phyloP scores from a whole-genome alignment of 106 monocot genomes.

The Dendrobium chrysotoxum region DNA sequence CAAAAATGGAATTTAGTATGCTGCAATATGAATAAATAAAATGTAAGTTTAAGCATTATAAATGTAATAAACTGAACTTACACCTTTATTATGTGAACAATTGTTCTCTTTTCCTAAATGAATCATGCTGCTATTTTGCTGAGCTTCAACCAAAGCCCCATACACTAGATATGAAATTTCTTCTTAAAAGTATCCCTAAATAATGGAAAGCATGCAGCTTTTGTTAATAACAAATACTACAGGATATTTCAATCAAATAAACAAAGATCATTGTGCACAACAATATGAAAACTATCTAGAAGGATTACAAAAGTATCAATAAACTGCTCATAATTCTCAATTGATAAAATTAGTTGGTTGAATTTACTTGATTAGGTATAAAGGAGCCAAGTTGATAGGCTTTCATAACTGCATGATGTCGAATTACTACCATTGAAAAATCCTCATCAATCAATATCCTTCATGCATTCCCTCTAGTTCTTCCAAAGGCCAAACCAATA shows the following conservation, averaged over 20 bases:
- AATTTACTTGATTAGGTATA: conserved; percentile 68
- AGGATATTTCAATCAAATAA: neutral
- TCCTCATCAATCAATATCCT: conserved; percentile 95
- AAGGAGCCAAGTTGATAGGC: conserved; percentile 82
- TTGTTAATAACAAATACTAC: neutral
- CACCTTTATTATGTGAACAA: conserved; percentile 86
- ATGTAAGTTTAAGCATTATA: neutral
- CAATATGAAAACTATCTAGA: neutral
- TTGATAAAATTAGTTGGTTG: neutral
- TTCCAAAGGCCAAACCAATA: conserved; percentile 80
- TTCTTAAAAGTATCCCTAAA: conserved; percentile 66
- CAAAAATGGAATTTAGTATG: too few relatives aligned
- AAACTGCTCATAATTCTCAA: neutral
- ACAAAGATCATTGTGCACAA: too few relatives aligned
- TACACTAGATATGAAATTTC: conserved; percentile 49
- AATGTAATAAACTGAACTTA: conserved; percentile 33
- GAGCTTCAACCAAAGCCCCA: conserved; percentile 86
- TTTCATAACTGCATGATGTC: conserved; percentile 90
- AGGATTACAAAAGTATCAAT: neutral
- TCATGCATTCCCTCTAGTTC: conserved; percentile 70
- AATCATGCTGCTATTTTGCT: conserved; percentile 50
- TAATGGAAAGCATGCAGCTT: neutral
- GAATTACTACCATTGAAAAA: conserved; percentile 66
- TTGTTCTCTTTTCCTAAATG: conserved; percentile 67
- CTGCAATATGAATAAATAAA: neutral